These are phyloP conservation scores for Fusarium pininemorale DNA, from an alignment of 2,329 filamentous ascomycete genomes.

Conservation along the genomic window DNA sequence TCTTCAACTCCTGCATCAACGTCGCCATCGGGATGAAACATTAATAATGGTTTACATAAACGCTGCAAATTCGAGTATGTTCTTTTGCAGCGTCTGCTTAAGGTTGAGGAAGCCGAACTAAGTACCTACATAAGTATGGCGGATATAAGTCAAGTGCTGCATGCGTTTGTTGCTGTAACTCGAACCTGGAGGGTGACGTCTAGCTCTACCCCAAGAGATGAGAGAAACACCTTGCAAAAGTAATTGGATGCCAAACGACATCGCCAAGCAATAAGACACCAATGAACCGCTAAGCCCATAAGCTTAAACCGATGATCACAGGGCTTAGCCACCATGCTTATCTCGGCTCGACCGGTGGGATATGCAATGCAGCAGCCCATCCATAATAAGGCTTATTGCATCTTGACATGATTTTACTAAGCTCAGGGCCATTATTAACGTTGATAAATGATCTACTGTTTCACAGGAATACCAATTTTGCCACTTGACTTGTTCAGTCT, in stretches of 20 bases:
- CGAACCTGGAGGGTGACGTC: not conserved
- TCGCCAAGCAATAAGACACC: not conserved
- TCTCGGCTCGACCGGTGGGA: conserved; percentile 15
- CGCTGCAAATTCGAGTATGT: not conserved
- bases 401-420: conserved; percentile 1
- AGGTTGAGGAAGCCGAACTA: not conserved
- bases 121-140: not conserved
- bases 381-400: not conserved
- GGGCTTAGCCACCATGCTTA: not conserved
- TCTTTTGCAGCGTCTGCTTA: not conserved
- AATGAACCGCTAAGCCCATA: not conserved
- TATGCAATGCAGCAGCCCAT: not conserved
- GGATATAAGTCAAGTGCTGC: not conserved
- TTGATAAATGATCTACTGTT: not conserved
- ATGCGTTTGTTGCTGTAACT: not conserved
- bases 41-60: not conserved
- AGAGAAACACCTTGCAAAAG: not conserved
- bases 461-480: not conserved
- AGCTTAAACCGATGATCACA: not conserved
- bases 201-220: not conserved
- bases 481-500: not conserved
- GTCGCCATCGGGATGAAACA: not conserved
- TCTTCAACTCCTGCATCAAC: not conserved
- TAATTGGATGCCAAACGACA: not conserved
- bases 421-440: not conserved